Base-by-base conservation (phyloP, 495 filamentous ascomycete species). In the Penicillium bialowiezense region DNA sequence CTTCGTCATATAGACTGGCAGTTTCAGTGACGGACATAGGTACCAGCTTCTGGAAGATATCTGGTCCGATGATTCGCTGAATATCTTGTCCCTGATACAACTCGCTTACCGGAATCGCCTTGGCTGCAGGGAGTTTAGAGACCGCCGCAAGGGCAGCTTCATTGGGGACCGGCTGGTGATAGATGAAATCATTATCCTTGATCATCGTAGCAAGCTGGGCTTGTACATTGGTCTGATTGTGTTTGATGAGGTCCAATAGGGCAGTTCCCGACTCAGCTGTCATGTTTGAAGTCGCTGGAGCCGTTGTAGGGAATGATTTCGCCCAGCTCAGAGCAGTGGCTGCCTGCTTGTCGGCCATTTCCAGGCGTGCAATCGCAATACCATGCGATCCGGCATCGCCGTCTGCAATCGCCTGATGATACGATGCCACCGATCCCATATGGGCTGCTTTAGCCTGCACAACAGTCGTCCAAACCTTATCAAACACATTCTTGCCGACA, bases 151-250 rank as follows among this genome's bases (percentile, higher is more conserved):
- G 75, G 35, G 81, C 81, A 10, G 89, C 87, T 65, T 96, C 92
- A 13, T 81, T 84, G 0, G 93, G 92, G 14, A 98, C 84, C 0
- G 83, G 83, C 52, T 97, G 90, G 65, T 98, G 93, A 58, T 97
- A 98, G 58, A 98, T 97, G 63, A 92, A 96, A 61, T 98, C 93
- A 62, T 98, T 98, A 65, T 98, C 93, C 54, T 97, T 96, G 48
- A 79, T 76, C 51, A 89, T 77, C 46, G 88, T 83, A 9, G 72
- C 69, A 19, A 96, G 73, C 59, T 84, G 88, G 42, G 93, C 86
- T 65, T 96, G 87, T 14, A 96, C 84, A 31, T 83, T 86, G 0
- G 83, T 73, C 9, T 88, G 74, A 54, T 97, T 92, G 48, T 89
- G 79, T 65, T 88, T 95, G 33, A 87, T 86, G 24, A 95, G 79